Evolutionary conservation across 371 early-diverging fungal species (phyloP).

Genomic region (Rhizomucor miehei): DNA sequence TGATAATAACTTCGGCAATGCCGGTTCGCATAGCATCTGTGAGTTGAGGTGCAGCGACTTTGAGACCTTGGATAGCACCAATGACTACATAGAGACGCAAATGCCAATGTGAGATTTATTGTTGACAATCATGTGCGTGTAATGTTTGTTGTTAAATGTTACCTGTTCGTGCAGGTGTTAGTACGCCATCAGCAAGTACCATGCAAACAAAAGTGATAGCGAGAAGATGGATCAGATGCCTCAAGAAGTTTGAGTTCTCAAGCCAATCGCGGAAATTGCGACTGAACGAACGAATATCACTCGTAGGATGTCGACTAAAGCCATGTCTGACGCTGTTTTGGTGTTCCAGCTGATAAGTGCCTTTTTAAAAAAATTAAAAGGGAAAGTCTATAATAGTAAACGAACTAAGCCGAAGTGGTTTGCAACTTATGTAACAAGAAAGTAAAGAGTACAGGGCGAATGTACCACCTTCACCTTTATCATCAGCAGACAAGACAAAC

Average conservation of each 20-base stretch:
- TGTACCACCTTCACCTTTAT: conserved; percentile 65
- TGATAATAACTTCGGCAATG: conserved; percentile 32
- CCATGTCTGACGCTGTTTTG: conserved; percentile 10
- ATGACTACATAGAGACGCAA: conserved; percentile 15
- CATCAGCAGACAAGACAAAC: conserved; percentile 52
- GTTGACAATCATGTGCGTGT: background rate
- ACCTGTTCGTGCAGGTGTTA: conserved; percentile 40
- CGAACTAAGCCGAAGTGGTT: no score
- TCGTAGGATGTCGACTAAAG: conserved; percentile 13
- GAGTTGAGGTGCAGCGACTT: conserved; percentile 13
- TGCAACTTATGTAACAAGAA: conserved; percentile 23
- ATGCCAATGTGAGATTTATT: no score
- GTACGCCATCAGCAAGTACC: conserved; percentile 37
- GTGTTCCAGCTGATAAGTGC: conserved; percentile 19
- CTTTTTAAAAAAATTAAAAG: conserved; percentile 1
- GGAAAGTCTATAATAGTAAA: background rate
- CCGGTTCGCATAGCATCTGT: conserved; percentile 13
- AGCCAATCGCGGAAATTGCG: conserved; percentile 14
- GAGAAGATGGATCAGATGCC: conserved; percentile 12
- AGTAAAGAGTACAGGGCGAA: conserved; percentile 57
- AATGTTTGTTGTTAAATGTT: background rate
- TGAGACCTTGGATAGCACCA: conserved; percentile 24
- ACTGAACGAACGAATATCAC: conserved; percentile 14
- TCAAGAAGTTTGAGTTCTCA: conserved; percentile 18
- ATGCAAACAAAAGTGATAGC: conserved; percentile 28